A percentile compares a stretch with the other conserved stretches of the same genome.
Conservation (phyloP, 352 stramenopile genomes). For the Pythium diclinum region DNA sequence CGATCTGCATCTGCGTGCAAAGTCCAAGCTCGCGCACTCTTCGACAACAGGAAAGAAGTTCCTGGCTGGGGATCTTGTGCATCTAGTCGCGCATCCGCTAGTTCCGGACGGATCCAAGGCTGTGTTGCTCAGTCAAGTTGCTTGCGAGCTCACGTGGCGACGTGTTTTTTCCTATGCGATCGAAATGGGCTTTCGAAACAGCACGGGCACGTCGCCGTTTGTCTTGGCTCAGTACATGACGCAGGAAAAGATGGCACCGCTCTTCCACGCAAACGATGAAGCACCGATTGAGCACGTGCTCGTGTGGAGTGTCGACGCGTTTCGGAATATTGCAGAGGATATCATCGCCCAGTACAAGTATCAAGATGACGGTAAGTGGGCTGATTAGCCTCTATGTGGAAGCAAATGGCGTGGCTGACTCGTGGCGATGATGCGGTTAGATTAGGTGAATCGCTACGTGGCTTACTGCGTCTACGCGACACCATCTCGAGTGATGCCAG, state of each 20-base stretch:
- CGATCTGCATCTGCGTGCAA: slow-evolving; percentile 48
- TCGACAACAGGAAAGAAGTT: slow-evolving; percentile 46
- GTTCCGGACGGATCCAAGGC: slow-evolving; percentile 61
- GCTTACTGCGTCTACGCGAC: slow-evolving; percentile 61
- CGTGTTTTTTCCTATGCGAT: slow-evolving; percentile 35
- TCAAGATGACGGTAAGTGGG: slow-evolving; percentile 64
- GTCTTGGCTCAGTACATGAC: slow-evolving; percentile 45
- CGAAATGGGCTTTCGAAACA: slow-evolving; percentile 1
- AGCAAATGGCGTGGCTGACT: neutral
- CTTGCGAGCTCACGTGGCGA: slow-evolving; percentile 45
- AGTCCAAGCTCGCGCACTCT: slow-evolving; percentile 58
- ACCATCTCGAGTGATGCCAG: slow-evolving; percentile 63
- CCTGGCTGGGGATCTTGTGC: slow-evolving; percentile 22
- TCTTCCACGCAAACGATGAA: slow-evolving; percentile 19
- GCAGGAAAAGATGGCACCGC: slow-evolving; percentile 29
- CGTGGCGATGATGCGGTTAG: slow-evolving; percentile 3
- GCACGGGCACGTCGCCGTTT: slow-evolving; percentile 14
- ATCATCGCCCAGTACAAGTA: slow-evolving; percentile 81
- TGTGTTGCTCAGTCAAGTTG: slow-evolving; percentile 37
- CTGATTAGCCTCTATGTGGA: neutral
- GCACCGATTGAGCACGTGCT: slow-evolving; percentile 46
- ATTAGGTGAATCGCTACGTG: slow-evolving; percentile 63
- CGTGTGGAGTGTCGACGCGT: slow-evolving; percentile 38
- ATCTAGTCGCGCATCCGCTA: slow-evolving; percentile 33
- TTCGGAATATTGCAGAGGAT: slow-evolving; percentile 58